Base-by-base conservation (phyloP, 2,329 filamentous ascomycete species). In the Apiospora rasikravindrae region DNA sequence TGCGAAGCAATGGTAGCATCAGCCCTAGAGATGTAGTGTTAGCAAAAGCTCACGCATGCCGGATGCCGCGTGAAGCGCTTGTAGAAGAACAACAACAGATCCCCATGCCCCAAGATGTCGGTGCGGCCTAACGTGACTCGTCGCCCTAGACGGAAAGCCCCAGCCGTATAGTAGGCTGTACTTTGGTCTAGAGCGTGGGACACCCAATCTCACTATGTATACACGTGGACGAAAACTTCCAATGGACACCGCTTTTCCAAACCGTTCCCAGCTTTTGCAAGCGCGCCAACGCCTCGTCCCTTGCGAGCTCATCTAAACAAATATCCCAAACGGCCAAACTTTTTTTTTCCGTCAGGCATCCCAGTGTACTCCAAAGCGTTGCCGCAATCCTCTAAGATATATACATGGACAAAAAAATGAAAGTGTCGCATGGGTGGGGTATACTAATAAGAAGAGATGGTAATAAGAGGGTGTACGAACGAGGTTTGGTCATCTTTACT, bases 401-500 rank as follows among this genome's bases (percentile, higher is more conserved):
- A 67, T 26, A 47, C 33, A 53, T 37, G 16, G 42, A 42, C 26
- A 44, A 42, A 45, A 22, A 37, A 51, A 67, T 24, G 40, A 40
- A 26, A 24, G 14, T 51, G 40, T 8, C 33, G 33, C 57, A 14
- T 64, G 19, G 7, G 5, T 6, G 33, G 33, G 57, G 29, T 40
- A 69, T 33, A n/a, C 57, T 24, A 71, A 70, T 47, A 86, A 1
- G 69, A 71, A 29, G 69, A 70, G 64, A 76, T 69, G 33, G 71
- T 69, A 76, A 77, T 71, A 77, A 80, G 80, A 78, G 79, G 77
- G 74, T 79, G 77, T 79, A 89, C 89, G 82, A 84, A 92, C 92
- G 93, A 95, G 76, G 96, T 99, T 84, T 98, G 96, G 74, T 92
- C 90, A 80, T 99, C 96, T 84, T 98, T 98, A 85, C 94, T 97